Base-by-base conservation (phyloP, 2,329 filamentous ascomycete species). In the Cercospora sp. region DNA sequence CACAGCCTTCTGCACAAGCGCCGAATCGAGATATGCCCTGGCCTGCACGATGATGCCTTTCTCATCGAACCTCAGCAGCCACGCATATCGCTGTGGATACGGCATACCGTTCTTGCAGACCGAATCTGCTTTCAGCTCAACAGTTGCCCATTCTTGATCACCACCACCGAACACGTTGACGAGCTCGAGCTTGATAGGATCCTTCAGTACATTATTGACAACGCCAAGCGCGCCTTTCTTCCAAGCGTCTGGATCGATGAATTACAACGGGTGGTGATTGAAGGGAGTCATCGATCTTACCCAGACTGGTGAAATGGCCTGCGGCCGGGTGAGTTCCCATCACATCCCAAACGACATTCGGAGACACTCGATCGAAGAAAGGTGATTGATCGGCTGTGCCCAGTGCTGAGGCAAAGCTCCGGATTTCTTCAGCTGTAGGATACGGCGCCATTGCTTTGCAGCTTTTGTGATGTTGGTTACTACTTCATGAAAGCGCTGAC, bases 21-120 rank as follows among this genome's bases (percentile, higher is more conserved):
- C 72, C 3, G 73, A 74, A 51, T 76, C 73, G 30, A 76, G 68
- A 65, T 75, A 76, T 30, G 58, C 61, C 48, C 60, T 62, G 33
- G 73, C 74, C 64, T 77, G 70, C 18, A 75, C 73, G 23, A 77
- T 74, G 1, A 42, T 76, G 2, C 74, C 74, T 5, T 30, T 53
- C 26, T 75, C 66, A 42, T 77, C 72, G 57, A 76, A 77, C 1
- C 71, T 65, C 63, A 76, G 61, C 16, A 72, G 64, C 74, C 75
- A 77, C 1, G 73, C 71, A 66, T 77, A 77, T 6, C 72, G 66
- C 63, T 76, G 73, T 13, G 67, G 69, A 65, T 76, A 76, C 12
- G 63, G 58, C 73, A 73, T 73, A 72, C 75, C 75, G 63, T 76
- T 76, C 72, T 73, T 73, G 69, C 74, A 76, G 3, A 70, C 66